Evolutionary conservation across 257 asterid species (phyloP).

Genomic region (Solanum raphanifolium): DNA sequence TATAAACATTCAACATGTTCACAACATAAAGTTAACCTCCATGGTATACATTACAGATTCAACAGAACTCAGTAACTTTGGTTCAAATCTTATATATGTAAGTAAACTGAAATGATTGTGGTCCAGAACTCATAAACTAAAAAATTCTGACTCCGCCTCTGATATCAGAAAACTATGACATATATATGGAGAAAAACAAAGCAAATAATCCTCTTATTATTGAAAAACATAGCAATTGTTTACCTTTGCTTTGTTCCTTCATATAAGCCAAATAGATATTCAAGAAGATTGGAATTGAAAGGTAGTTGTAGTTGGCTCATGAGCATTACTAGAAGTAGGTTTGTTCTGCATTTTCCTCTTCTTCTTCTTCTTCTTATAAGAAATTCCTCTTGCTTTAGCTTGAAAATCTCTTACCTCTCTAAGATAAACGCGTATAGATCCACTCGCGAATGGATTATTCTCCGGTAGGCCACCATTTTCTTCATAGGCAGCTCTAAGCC

Average conservation of each 20-base stretch:
- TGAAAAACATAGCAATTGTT: neutral
- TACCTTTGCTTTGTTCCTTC: neutral
- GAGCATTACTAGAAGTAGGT: neutral
- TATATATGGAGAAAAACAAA: neutral
- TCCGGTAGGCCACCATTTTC: neutral
- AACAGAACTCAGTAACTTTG: neutral
- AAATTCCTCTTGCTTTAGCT: conserved; percentile 6
- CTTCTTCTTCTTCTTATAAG: conserved; percentile 3
- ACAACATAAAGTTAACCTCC: neutral
- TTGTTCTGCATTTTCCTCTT: neutral
- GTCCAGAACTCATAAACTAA: neutral
- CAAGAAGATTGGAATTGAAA: conserved; percentile 5
- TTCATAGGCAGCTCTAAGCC: conserved; percentile 6
- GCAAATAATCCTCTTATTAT: neutral
- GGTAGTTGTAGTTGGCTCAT: neutral
- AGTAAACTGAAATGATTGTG: neutral
- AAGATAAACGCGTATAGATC: neutral
- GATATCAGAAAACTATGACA: neutral
- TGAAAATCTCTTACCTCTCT: conserved; percentile 6
- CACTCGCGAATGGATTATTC: conserved; percentile 4
- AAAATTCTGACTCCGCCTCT: neutral
- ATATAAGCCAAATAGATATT: neutral
- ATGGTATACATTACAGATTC: neutral
- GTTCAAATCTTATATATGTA: neutral
- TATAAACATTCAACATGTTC: neutral